Base-by-base conservation (phyloP, 257 asterid genomes). In the Rhazya stricta region DNA sequence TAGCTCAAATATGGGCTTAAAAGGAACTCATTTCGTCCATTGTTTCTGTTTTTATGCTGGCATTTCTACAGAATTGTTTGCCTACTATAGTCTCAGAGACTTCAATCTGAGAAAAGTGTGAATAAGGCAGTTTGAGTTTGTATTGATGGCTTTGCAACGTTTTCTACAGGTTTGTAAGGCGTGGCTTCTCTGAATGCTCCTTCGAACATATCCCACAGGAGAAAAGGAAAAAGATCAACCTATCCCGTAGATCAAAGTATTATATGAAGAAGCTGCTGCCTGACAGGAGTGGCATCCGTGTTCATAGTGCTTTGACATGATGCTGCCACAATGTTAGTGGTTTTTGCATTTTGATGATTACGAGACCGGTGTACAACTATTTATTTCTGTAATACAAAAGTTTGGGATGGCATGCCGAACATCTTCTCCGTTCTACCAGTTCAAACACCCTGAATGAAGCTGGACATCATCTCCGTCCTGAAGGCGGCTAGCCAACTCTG, bases 101-200 rank as follows among this genome's bases (percentile, higher is more conserved):
- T n/a, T 16, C 6, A 0, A 9, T 15, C 63, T 36, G 32, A 15
- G 36, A 29, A 39, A n/a, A 50, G 11, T 37, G 66, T 6, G 3
- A 16, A 23, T n/a, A 61, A 11, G 8, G 13, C 45, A 46, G 41
- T 36, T 72, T n/a, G 9, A 9, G 6, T 11, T 71, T 62, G 54
- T 72, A 43, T 9, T 15, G 54, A n/a, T 36, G 69, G 54, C 39
- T 29, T 48, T 69, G 27, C 43, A 8, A 29, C 41, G 25, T 42
- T 16, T 77, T 71, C 61, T 77, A 51, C 83, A 95, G 99, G 99
- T 95, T 95, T 81, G 93, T 91, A 42, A 86, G 97, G 76, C 99
- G 99, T 25, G 99, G 99, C 13, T 95, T 95, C 85, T 80, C 88
- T 0, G 98, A 95, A 63, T 91, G 97, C 78, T 85, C 89, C 50